phyloP scores from a whole-genome alignment of 352 stramenopile genomes.

The Globisporangium orthogonon region DNA sequence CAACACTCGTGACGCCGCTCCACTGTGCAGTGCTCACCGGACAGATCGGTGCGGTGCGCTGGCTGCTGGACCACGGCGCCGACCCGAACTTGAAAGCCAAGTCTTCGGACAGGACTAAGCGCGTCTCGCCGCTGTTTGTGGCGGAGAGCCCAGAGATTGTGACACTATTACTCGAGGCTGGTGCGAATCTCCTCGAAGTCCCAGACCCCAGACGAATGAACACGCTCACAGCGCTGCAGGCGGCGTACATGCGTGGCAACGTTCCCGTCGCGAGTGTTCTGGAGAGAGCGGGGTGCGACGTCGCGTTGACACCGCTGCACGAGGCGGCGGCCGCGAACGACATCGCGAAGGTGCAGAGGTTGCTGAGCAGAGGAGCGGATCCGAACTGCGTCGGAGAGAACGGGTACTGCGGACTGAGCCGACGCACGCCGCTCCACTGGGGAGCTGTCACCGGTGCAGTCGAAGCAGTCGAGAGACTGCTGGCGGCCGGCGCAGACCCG shows the following conservation, averaged over 20 bases:
- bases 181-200: slow-evolving; percentile 66
- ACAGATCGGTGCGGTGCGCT: slow-evolving; percentile 45
- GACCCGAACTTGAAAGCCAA: slow-evolving; percentile 57
- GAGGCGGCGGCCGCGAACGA: slow-evolving; percentile 54
- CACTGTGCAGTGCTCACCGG: slow-evolving; percentile 62
- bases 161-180: slow-evolving; percentile 41
- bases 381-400: slow-evolving; percentile 66
- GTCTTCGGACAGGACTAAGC: slow-evolving; percentile 60
- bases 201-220: slow-evolving; percentile 55
- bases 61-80: slow-evolving; percentile 45
- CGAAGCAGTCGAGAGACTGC: slow-evolving; percentile 33
- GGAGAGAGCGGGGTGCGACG: slow-evolving; percentile 67
- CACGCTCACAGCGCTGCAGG: slow-evolving; percentile 2
- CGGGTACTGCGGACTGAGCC: slow-evolving; percentile 58
- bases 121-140: slow-evolving; percentile 58
- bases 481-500: slow-evolving; percentile 48
- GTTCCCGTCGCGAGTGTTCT: slow-evolving; percentile 56
- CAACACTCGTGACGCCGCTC: slow-evolving; percentile 61
- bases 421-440: slow-evolving; percentile 66
- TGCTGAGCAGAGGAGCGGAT: slow-evolving; percentile 44
- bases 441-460: slow-evolving; percentile 47
- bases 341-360: slow-evolving; percentile 23
- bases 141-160: slow-evolving; percentile 68
- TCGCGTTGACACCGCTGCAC: slow-evolving; percentile 74
- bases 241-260: slow-evolving; percentile 51